These are phyloP conservation scores for Metarhizium brunneum DNA, from an alignment of 2,329 filamentous ascomycete species.

Conservation along the genomic window DNA sequence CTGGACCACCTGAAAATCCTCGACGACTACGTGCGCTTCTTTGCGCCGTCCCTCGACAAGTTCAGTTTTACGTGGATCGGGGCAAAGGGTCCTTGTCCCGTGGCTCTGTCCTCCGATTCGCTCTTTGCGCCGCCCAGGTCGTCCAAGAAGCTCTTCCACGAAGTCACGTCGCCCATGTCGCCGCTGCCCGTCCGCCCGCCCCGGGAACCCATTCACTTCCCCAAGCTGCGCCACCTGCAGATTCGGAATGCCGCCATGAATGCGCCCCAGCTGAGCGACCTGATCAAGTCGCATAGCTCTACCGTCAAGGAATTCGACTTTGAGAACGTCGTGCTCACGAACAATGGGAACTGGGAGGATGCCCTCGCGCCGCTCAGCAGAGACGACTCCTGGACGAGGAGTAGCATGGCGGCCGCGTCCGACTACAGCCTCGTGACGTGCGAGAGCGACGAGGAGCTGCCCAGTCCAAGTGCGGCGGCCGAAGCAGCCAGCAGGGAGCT, in stretches of 20 bases:
- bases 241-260: slow-evolving; percentile 67
- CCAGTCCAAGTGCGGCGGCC: slow-evolving; percentile 43
- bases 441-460: slow-evolving; percentile 28
- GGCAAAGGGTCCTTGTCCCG: slow-evolving; percentile 63
- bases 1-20: slow-evolving; percentile 68
- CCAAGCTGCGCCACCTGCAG: slow-evolving; percentile 56
- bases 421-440: slow-evolving; percentile 24
- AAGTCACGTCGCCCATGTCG: slow-evolving; percentile 56
- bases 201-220: slow-evolving; percentile 54
- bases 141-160: slow-evolving; percentile 51
- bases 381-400: slow-evolving; percentile 30
- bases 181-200: slow-evolving; percentile 44
- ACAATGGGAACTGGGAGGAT: slow-evolving; percentile 68
- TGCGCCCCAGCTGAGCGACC: slow-evolving; percentile 57
- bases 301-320: slow-evolving; percentile 73
- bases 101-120: slow-evolving; percentile 61
- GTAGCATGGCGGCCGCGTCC: slow-evolving; percentile 17
- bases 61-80: slow-evolving; percentile 73
- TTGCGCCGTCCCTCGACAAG: slow-evolving; percentile 57
- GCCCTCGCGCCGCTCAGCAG: slow-evolving; percentile 60
- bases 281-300: slow-evolving; percentile 57
- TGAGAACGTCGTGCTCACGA: slow-evolving; percentile 61
- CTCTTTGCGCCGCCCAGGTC: slow-evolving; percentile 50
- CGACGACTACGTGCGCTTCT: slow-evolving; percentile 67
- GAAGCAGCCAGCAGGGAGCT: slow-evolving; percentile 43